phyloP scores from a whole-genome alignment of 257 asterid genomes.

The Solanum dulcamara region DNA sequence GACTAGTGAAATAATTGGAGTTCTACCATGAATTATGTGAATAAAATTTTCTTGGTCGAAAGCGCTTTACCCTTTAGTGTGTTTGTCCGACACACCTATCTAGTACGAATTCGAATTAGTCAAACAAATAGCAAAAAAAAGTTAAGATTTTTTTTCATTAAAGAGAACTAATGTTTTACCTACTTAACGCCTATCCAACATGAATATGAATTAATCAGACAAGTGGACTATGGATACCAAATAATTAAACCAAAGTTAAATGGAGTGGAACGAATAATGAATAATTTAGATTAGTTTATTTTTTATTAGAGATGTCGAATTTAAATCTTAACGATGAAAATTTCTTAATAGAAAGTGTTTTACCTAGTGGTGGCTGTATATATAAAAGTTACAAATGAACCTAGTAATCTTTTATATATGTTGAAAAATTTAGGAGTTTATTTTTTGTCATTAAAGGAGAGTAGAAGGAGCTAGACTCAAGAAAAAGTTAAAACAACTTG shows the following conservation, averaged over 20 bases:
- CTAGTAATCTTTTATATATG: background rate
- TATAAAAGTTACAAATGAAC: background rate
- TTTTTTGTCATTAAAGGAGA: background rate
- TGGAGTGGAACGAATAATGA: background rate
- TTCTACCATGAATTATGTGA: background rate
- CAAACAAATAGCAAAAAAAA: background rate
- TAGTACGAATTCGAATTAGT: background rate
- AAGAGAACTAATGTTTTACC: background rate
- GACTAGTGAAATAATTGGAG: too few species aligned
- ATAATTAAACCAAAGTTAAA: background rate
- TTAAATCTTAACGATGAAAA: background rate
- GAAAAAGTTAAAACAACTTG: background rate
- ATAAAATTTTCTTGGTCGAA: background rate
- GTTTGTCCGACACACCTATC: background rate
- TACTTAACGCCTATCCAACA: background rate
- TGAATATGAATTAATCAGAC: background rate
- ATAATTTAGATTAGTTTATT: background rate
- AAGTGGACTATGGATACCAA: too few species aligned
- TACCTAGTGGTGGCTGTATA: background rate
- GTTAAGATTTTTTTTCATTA: background rate
- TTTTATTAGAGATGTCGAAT: background rate
- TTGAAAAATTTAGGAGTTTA: background rate
- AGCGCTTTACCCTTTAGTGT: background rate
- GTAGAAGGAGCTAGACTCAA: conserved; percentile 2
- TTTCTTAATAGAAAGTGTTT: background rate